Base-by-base conservation (phyloP, 1,284 basidiomycete species). In the Crepidotus sp. region DNA sequence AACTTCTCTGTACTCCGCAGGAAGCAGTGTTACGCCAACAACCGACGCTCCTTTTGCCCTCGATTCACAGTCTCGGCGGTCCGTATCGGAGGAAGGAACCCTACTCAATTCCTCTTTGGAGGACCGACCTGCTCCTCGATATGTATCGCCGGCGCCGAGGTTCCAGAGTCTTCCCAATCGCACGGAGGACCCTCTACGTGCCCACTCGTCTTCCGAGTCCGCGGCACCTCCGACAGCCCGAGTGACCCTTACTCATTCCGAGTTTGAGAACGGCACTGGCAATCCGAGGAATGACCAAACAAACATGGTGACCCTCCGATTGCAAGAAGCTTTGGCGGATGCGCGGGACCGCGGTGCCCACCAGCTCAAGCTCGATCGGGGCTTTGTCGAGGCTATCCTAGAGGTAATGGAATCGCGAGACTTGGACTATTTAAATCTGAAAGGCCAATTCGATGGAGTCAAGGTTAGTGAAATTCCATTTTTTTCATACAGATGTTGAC, bases 391-490 rank as follows among this genome's bases (percentile, higher is more conserved):
- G 57, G 74, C 77, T 10, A 76, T 94, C 14, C 58, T 94, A 25
- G 65, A 65, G 29, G 75, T 83, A 46, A 65, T 95, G 45, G 81
- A 89, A 48, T 71, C 77, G 29, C 74, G 79, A 31, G 76, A 76
- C 54, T 69, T 74, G 21, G 80, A 83, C 46, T 77, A 80, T 53
- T 56, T 65, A 34, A 76, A 78, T 39, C 67, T 97, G 52, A 90
- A 84, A 59, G 71, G 65, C 49, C 86, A 80, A 61, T 78, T 95
- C 54, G 88, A 92, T 59, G 81, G 84, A 21, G 82, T 91, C 58
- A 91, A 90, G 77, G 92, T 91, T 49, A 42, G 77, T 65, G n/a
- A 2, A 8, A 13, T 33, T 18, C 14, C 8, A 34, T 27, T 32
- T 14, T 36, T 32, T 41, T 25, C 45, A 18, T 40, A 40, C 17